Conservation (phyloP, 1,284 basidiomycete genomes). For the Wolfiporia cocos region DNA sequence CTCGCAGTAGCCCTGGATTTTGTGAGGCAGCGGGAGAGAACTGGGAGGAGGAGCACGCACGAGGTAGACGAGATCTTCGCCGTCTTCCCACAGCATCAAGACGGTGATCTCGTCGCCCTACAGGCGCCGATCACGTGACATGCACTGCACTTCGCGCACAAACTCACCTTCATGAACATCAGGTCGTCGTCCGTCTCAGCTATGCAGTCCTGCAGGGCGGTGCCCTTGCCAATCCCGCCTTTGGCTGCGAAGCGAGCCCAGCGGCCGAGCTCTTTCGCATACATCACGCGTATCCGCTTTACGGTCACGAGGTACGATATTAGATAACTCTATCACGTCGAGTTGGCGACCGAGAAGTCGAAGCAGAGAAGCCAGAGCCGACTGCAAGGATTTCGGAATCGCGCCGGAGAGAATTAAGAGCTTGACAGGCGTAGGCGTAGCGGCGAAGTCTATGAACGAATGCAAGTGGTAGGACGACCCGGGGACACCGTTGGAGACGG, state of each 20-base stretch:
- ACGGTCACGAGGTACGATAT: too few relatives aligned
- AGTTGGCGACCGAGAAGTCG: too few relatives aligned
- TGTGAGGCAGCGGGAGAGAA: too few relatives aligned
- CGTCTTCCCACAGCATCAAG: slow-evolving; percentile 63
- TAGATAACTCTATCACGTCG: too few relatives aligned
- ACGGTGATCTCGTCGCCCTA: slow-evolving; percentile 80
- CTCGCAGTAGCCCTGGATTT: slow-evolving; percentile 66
- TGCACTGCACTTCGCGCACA: background rate
- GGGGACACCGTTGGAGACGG: too few relatives aligned
- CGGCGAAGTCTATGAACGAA: too few relatives aligned
- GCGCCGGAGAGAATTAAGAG: too few relatives aligned
- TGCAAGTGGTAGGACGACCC: too few relatives aligned
- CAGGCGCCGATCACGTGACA: background rate
- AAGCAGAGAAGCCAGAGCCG: too few relatives aligned
- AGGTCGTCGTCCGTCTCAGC: slow-evolving; percentile 75
- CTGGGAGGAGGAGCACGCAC: slow-evolving; percentile 40
- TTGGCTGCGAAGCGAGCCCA: slow-evolving; percentile 80
- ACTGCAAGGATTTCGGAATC: too few relatives aligned
- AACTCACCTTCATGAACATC: slow-evolving; percentile 78
- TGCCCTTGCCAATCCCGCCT: slow-evolving; percentile 76
- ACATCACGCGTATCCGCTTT: too few relatives aligned
- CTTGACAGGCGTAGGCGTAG: too few relatives aligned
- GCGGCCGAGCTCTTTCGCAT: slow-evolving; percentile 63
- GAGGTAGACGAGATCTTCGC: slow-evolving; percentile 51
- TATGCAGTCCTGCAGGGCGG: slow-evolving; percentile 68